These are phyloP conservation scores for Hansenula anomala DNA, from an alignment of 1,139 yeast genomes.

Conservation along the genomic window DNA sequence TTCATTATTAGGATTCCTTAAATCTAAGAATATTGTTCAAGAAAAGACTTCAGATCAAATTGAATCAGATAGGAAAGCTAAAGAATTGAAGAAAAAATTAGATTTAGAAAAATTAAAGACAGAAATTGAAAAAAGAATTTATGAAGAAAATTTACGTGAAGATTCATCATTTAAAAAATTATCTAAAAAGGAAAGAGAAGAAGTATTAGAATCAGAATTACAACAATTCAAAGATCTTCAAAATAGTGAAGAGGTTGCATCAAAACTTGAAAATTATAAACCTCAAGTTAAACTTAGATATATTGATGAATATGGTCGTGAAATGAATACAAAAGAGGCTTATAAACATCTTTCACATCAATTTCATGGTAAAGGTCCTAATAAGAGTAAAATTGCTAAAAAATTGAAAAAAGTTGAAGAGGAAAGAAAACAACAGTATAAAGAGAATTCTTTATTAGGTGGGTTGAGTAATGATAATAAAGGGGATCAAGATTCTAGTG, in stretches of 20 bases:
- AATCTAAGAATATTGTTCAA: constrained; percentile 37
- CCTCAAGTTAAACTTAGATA: constrained; percentile 66
- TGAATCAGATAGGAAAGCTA: constrained; percentile 20
- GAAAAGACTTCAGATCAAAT: constrained; percentile 19
- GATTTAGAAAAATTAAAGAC: constrained; percentile 17
- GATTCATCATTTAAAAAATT: constrained; percentile 19
- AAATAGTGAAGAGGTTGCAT: constrained; percentile 26
- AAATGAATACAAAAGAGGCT: constrained; percentile 68
- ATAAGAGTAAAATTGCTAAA: constrained; percentile 30
- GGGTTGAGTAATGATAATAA: neutral
- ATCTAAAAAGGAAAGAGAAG: constrained; percentile 29
- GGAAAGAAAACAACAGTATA: constrained; percentile 19
- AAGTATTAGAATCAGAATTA: constrained; percentile 37
- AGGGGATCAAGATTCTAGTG: neutral
- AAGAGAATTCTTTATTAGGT: constrained; percentile 2
- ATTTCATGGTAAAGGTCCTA: constrained; percentile 69
- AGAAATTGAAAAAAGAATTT: constrained; percentile 24
- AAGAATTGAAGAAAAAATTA: constrained; percentile 23
- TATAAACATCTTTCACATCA: constrained; percentile 80
- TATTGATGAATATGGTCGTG: constrained; percentile 67
- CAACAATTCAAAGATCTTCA: constrained; percentile 27
- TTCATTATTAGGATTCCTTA: constrained; percentile 50
- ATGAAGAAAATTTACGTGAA: constrained; percentile 19
- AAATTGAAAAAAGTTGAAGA: constrained; percentile 30
- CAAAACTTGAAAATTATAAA: constrained; percentile 42